Evolutionary conservation across 495 filamentous ascomycete genomes (phyloP).

Genomic region (Neurospora sp.): DNA sequence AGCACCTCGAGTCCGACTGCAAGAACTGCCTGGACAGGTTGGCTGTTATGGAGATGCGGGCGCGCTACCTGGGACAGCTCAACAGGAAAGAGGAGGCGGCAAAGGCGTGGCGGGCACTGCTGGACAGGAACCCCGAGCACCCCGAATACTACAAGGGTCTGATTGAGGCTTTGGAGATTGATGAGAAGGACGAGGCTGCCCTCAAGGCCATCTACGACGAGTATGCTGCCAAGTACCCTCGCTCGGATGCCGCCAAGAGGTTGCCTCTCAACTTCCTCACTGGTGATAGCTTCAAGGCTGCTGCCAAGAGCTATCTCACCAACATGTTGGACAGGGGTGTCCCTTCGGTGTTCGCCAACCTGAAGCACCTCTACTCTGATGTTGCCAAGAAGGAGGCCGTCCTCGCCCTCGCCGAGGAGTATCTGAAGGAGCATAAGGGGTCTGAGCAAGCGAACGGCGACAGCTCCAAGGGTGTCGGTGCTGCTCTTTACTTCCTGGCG

Average conservation of each 20-base stretch:
- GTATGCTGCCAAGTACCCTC: slow-evolving; percentile 68
- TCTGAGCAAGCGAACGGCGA: slow-evolving; percentile 40
- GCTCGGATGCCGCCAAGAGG: slow-evolving; percentile 73
- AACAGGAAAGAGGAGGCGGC: slow-evolving; percentile 71
- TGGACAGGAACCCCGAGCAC: slow-evolving; percentile 83
- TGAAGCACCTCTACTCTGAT: slow-evolving; percentile 83
- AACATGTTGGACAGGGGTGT: slow-evolving; percentile 92
- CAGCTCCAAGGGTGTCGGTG: slow-evolving; percentile 56
- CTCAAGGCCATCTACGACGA: slow-evolving; percentile 67
- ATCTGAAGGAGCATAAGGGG: slow-evolving; percentile 44
- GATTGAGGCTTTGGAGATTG: slow-evolving; percentile 54
- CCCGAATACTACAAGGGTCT: slow-evolving; percentile 75
- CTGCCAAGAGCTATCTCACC: slow-evolving; percentile 70
- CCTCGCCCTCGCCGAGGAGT: slow-evolving; percentile 67
- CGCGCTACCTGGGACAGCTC: slow-evolving; percentile 72
- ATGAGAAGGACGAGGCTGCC: slow-evolving; percentile 46
- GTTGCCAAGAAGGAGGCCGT: slow-evolving; percentile 63
- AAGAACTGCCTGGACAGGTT: slow-evolving; percentile 75
- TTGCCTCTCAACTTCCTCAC: slow-evolving; percentile 84
- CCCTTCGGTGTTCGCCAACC: slow-evolving; percentile 88
- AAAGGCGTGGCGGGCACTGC: slow-evolving; percentile 64
- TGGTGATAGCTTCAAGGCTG: slow-evolving; percentile 70
- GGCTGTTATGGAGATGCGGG: slow-evolving; percentile 81
- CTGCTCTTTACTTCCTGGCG: slow-evolving; percentile 82
- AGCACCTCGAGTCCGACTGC: slow-evolving; percentile 68